A percentile compares a stretch with the other conserved stretches of the same genome.
Evolutionary conservation across 2,329 filamentous ascomycete genomes (phyloP).

Genomic region (Arthrobotrys iridis): DNA sequence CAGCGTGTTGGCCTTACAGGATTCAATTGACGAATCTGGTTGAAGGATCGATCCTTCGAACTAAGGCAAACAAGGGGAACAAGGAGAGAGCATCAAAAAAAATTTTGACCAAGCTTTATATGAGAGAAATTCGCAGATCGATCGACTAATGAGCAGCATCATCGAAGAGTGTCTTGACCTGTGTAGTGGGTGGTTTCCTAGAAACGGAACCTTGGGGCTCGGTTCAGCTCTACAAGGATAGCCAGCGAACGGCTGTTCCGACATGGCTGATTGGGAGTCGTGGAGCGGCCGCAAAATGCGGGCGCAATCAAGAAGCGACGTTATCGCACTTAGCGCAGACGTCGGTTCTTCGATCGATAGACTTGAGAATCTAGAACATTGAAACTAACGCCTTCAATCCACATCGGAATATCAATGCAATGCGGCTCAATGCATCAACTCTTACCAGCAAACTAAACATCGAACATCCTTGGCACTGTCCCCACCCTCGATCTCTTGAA

Average conservation of each 20-base stretch:
- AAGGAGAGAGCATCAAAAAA: background rate
- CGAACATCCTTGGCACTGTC: conserved; percentile 37
- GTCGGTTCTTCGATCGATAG: background rate
- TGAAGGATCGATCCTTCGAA: too few relatives aligned
- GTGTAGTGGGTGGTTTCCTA: background rate
- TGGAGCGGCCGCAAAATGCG: background rate
- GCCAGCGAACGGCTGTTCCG: conserved; percentile 37
- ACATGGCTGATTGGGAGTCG: conserved; percentile 26
- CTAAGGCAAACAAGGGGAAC: background rate
- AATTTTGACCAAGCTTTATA: background rate
- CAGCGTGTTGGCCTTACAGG: conserved; percentile 13
- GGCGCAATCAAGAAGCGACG: conserved; percentile 41
- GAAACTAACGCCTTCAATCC: conserved; percentile 9
- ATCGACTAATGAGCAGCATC: background rate
- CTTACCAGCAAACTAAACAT: background rate
- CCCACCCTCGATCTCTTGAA: conserved; percentile 19
- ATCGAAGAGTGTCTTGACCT: background rate
- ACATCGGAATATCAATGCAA: conserved; percentile 19
- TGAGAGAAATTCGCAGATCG: background rate
- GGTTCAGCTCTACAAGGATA: conserved; percentile 45
- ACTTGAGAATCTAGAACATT: conserved; percentile 33
- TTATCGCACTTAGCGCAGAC: conserved; percentile 46
- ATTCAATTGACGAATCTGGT: background rate
- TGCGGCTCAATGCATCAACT: conserved; percentile 46
- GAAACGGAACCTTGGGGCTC: background rate